These are phyloP conservation scores for Solanum bukasovii DNA, from an alignment of 257 asterid genomes.

Conservation along the genomic window DNA sequence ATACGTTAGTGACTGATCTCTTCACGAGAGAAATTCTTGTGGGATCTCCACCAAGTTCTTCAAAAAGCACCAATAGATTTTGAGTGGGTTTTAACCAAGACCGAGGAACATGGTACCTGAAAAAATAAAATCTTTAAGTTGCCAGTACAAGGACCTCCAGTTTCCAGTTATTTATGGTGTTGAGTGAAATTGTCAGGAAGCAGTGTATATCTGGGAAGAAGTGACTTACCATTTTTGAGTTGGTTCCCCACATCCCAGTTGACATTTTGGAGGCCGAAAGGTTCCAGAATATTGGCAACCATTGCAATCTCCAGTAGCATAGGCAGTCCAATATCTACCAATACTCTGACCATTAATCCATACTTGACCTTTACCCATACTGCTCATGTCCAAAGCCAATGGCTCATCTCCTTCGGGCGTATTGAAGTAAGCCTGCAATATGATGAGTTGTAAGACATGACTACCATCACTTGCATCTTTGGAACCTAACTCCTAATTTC, in stretches of 20 bases:
- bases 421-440: slow-evolving; percentile 56
- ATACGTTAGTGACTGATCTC: slow-evolving; percentile 63
- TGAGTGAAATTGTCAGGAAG: neutral
- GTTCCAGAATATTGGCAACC: slow-evolving; percentile 50
- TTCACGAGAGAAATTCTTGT: slow-evolving; percentile 55
- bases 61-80: slow-evolving; percentile 73
- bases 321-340: slow-evolving; percentile 81
- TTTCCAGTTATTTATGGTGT: neutral
- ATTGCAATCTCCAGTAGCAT: slow-evolving; percentile 64
- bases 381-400: slow-evolving; percentile 80
- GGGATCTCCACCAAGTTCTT: slow-evolving; percentile 93
- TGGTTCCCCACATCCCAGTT: slow-evolving; percentile 79
- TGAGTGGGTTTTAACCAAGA: slow-evolving; percentile 79
- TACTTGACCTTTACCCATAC: slow-evolving; percentile 92
- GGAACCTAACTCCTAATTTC: neutral
- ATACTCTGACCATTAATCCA: slow-evolving; percentile 88
- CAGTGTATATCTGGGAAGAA: neutral
- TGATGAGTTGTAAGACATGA: neutral
- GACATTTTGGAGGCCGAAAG: slow-evolving; percentile 72
- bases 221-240: slow-evolving; percentile 68
- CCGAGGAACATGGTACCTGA: slow-evolving; percentile 88
- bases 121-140: neutral
- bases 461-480: neutral
- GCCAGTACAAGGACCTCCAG: neutral
- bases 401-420: slow-evolving; percentile 83